Evolutionary conservation across 2,329 filamentous ascomycete genomes (phyloP), one percentile per base, ranked within the genome.

Genomic region (Verticillium tricorpus): DNA sequence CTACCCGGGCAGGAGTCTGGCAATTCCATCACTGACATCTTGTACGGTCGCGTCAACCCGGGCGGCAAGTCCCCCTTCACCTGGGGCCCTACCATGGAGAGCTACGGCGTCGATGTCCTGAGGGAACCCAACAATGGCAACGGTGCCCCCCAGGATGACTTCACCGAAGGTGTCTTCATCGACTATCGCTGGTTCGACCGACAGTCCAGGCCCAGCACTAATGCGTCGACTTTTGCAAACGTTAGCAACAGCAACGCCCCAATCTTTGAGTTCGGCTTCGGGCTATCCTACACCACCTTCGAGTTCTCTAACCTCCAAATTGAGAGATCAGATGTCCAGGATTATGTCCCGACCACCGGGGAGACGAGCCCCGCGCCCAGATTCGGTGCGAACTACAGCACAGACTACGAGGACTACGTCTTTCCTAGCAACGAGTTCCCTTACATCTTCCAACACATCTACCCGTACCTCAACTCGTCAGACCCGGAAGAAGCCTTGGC

Each of bases 1-100:
- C 77, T 93, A 19, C 92, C 92, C 0, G 93, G 93, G 12, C 89
- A 96, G 72, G 90, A 97, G 73, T 90, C 88, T 25, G 92, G 93
- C 58, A 91, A 93, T 70, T 83, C 89, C 2, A 85, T 96, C 60
- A 84, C 85, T 12, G 91, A 96, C 68, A 83, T 96, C n/a, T 85
- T 97, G 12, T 96, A 93, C 73, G 92, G 93, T 54, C 85, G 84
- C 63, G 84, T 89, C 64, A 93, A 92, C 76, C 92, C 92, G 1
- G 86, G 85, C 32, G 93, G 86, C 58, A 90, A 92, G 66, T 84
- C 89, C 0, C 89, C 90, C 3, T 96, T 96, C 75, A 95, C 92
- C 4, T 90, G 92, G 82, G 92, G 90, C 14, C 80, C 82, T 40
- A 84, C 85, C 2, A 83, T 82, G 17, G 80, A 84, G 65, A 86